Base-by-base conservation (phyloP, 169 alveolate species). In the Eimeria tenella region DNA sequence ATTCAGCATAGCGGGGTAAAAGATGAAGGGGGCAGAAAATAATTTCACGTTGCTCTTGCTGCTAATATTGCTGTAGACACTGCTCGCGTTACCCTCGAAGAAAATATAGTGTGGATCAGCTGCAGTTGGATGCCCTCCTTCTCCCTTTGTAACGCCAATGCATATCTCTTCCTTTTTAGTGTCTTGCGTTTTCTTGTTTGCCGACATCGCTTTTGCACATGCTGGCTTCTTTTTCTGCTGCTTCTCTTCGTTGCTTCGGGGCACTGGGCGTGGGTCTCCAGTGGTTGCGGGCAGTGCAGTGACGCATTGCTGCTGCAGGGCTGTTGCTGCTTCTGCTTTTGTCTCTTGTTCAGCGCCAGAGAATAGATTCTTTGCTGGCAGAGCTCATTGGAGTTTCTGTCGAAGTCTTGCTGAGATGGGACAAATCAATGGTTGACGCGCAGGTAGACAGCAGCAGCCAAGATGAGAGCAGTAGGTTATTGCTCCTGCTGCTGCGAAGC, bases 391-490 rank as follows among this genome's bases (percentile, higher is more conserved):
- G 84, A 49, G 8, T 74, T 52, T 74, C 60, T 5, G 84, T 74
- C 25, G 84, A 74, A 25, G 56, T 74, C 19, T 49, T 74, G 21
- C 55, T 74, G 84, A 52, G 84, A 56, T 74, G 84, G 84, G 84
- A 74, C 23, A 3, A 56, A n/a, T n/a, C n/a, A n/a, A 6, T 42
- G 84, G 84, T 23, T 23, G 84, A 74, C 8, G 11, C 84, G 60
- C 55, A n/a, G 10, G 10, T 17, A 31, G 84, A 23, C 9, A 5
- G 9, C 56, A 56, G 60, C 42, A 15, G 13, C 21, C 84, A 74
- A 31, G 84, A 74, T 9, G 15, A 74, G 23, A 56, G 31, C 62
- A 52, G 84, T 74, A 74, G 31, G 84, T 9, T 15, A 13, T 15
- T 58, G 68, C 68, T 68, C 31, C 49, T 68, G 77, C 77, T 68